Evolutionary conservation across 495 filamentous ascomycete genomes (phyloP).

Genomic region (Penicillium waksmanii): DNA sequence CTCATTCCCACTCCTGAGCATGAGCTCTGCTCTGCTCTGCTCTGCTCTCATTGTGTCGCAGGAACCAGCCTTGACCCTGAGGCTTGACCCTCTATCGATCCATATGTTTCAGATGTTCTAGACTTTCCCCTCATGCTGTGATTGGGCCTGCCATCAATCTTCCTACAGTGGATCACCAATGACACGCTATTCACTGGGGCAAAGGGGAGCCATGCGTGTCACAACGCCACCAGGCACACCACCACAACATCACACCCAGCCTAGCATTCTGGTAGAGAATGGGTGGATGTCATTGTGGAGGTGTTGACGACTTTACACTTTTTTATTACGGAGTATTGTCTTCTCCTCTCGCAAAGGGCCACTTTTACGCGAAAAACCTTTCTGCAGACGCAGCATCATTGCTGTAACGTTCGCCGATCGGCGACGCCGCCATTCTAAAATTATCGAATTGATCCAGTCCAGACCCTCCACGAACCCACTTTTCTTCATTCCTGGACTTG

Average conservation of each 20-base stretch:
- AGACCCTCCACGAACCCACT: slow-evolving; percentile 24
- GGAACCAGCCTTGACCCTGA: slow-evolving; percentile 3
- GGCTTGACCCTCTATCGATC: slow-evolving; percentile 5
- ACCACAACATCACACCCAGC: neutral
- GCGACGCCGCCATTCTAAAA: slow-evolving; percentile 17
- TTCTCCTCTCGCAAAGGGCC: neutral
- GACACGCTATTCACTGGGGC: slow-evolving; percentile 2
- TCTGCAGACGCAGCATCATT: slow-evolving; percentile 4
- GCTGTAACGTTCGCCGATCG: slow-evolving; percentile 3
- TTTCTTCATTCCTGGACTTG: slow-evolving; percentile 21
- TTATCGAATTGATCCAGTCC: slow-evolving; percentile 16
- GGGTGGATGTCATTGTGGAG: slow-evolving; percentile 6
- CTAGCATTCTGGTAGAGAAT: neutral
- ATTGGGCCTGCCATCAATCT: slow-evolving; percentile 5
- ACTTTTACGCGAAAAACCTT: neutral
- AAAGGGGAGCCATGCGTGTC: slow-evolving; percentile 11
- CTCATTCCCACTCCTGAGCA: neutral
- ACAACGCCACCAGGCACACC: slow-evolving; percentile 14
- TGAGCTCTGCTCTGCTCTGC: neutral
- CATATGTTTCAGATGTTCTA: slow-evolving; percentile 18
- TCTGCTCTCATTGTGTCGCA: slow-evolving; percentile 1
- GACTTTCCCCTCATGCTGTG: slow-evolving; percentile 12
- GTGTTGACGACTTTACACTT: neutral
- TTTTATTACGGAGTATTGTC: neutral
- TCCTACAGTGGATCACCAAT: slow-evolving; percentile 9